Evolutionary conservation across 495 filamentous ascomycete genomes (phyloP), one percentile per base, ranked within the genome.

Genomic region (Podospora anserina): DNA sequence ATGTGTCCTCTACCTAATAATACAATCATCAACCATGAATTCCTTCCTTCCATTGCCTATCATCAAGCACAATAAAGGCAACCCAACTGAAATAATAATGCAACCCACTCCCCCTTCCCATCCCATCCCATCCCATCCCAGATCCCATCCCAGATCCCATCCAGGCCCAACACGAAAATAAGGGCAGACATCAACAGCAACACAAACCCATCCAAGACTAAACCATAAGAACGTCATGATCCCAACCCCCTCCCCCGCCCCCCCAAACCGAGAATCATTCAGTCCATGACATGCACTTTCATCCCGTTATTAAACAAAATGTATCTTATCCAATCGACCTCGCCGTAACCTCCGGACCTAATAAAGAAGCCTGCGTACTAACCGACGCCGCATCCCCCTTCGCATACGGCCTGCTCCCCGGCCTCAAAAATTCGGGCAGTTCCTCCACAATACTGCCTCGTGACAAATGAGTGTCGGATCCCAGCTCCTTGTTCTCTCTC

Each of bases 301-400:
- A 49, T 49, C 39, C 39, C 9, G 2, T 49, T 49, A 49, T 49
- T 49, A 49, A 11, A 11, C 2, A 49, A 2, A 23, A 23, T 23
- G 1, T 26, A 26, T 16, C 0, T 64, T 62, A 68, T 15, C 66
- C 61, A 6, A 68, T 68, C 19, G 66, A 68, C 59, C 66, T 11
- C n/a, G 66, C 66, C 3, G 32, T 68, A 4, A 57, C 27, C 61
- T 57, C 53, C 27, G 32, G 62, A 54, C 66, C 66, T 5, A 68
- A 53, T 11, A 11, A 49, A 20, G 39, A 49, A 20, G 63, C 66
- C 23, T 64, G 60, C 19, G 61, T 64, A 55, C 61, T 26, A n/a
- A 49, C 66, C 15, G 61, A 63, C 61, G 19, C 60, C 11, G 27
- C 30, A 59, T 64, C 61, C 1, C 59, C 28, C 66, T 26, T 64